Conservation (phyloP, 2,329 filamentous ascomycete species). For the Fusarium praegraminearum region DNA sequence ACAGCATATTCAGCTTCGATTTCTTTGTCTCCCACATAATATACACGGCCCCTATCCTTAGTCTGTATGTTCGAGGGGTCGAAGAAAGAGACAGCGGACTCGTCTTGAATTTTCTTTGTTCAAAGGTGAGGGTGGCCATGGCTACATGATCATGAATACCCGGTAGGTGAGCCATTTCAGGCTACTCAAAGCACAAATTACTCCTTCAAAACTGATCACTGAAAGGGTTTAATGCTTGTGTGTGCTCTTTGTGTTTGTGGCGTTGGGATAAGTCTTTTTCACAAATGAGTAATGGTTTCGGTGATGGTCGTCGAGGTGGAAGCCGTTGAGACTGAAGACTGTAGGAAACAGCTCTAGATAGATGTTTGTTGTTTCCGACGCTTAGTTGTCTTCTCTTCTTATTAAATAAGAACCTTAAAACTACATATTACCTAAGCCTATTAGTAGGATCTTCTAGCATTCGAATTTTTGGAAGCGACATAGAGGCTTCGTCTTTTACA, state of each 20-base stretch:
- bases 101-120: not conserved
- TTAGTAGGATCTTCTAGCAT: not conserved
- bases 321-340: not conserved
- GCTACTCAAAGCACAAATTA: not conserved
- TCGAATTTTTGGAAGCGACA: not conserved
- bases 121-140: not conserved
- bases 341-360: not conserved
- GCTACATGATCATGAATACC: not conserved
- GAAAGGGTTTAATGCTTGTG: not conserved
- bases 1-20: not conserved
- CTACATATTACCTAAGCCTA: not conserved
- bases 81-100: not conserved
- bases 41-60: not conserved
- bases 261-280: not conserved
- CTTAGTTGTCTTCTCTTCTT: not conserved
- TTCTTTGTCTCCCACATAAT: not conserved
- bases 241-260: not conserved
- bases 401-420: not conserved
- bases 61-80: not conserved
- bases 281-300: not conserved
- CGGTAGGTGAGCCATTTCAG: not conserved
- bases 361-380: not conserved
- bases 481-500: not conserved
- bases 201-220: not conserved
- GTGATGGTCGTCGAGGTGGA: no score